A percentile compares a stretch with the other conserved stretches of the same genome.
These are phyloP conservation scores for Phytophthora constricta DNA, from an alignment of 352 stramenopile species.

Conservation along the genomic window DNA sequence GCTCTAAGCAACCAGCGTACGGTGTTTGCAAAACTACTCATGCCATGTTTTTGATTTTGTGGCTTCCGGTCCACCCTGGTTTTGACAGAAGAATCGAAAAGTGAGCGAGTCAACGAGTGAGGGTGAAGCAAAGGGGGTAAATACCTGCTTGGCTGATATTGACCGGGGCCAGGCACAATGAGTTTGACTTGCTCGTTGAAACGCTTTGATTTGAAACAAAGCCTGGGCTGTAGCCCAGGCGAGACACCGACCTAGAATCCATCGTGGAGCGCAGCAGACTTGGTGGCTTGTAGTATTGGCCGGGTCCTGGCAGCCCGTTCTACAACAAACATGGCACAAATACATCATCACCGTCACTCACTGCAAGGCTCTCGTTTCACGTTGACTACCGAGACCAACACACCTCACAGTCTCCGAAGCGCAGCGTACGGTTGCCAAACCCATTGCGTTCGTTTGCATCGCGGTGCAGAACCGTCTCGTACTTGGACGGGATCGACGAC, in stretches of 20 bases:
- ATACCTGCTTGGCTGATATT: slow-evolving; percentile 71
- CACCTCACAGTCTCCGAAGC: slow-evolving; percentile 69
- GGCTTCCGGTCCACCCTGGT: slow-evolving; percentile 48
- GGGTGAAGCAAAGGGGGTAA: neutral
- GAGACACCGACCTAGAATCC: slow-evolving; percentile 79
- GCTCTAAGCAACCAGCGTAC: slow-evolving; percentile 30
- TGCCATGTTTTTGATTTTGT: slow-evolving; percentile 72
- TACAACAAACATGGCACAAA: slow-evolving; percentile 31
- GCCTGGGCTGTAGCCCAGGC: slow-evolving; percentile 72
- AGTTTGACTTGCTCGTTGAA: slow-evolving; percentile 63
- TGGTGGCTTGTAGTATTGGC: slow-evolving; percentile 70
- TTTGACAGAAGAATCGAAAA: slow-evolving; percentile 6
- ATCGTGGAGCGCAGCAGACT: slow-evolving; percentile 63
- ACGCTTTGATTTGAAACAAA: slow-evolving; percentile 85
- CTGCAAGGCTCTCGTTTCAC: neutral
- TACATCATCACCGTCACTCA: neutral
- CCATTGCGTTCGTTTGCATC: slow-evolving; percentile 65
- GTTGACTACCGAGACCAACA: no score
- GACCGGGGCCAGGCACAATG: slow-evolving; percentile 61
- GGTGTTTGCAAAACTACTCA: slow-evolving; percentile 69
- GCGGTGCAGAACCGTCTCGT: slow-evolving; percentile 73
- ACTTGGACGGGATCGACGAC: slow-evolving; percentile 83
- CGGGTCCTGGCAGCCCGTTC: slow-evolving; percentile 77
- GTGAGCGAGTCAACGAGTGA: no score
- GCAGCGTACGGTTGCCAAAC: slow-evolving; percentile 70